Evolutionary conservation across 345 rosid genomes (phyloP).

Genomic region (Eucalyptus pauciflora): DNA sequence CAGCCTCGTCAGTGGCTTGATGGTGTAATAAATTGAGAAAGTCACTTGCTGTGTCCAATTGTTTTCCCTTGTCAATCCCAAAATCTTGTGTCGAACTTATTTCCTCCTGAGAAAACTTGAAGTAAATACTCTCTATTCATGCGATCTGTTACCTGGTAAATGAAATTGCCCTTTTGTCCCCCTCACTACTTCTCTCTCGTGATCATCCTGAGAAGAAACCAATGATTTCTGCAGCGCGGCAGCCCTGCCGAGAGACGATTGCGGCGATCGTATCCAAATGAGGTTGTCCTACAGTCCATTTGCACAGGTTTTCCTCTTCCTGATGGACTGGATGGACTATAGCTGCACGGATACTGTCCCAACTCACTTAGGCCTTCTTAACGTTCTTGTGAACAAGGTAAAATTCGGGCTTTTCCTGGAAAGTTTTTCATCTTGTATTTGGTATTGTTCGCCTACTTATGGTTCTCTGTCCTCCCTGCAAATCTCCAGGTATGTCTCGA

Average conservation of each 20-base stretch:
- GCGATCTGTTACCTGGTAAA: background rate
- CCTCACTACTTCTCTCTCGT: background rate
- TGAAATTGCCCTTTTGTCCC: background rate
- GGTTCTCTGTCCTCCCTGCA: background rate
- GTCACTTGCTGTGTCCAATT: background rate
- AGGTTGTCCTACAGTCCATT: constrained; percentile 47
- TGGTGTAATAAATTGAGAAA: background rate
- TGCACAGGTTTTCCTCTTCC: constrained; percentile 44
- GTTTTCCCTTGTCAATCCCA: background rate
- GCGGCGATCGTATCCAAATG: constrained; percentile 44
- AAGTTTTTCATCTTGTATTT: background rate
- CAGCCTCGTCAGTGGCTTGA: background rate
- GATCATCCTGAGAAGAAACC: background rate
- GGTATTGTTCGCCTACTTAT: background rate
- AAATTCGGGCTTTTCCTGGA: background rate
- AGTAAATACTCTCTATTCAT: background rate
- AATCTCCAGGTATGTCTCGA: constrained; percentile 42
- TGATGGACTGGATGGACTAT: constrained; percentile 63
- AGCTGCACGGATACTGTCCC: constrained; percentile 52
- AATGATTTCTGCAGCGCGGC: constrained; percentile 36
- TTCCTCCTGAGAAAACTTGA: background rate
- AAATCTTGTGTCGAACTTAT: background rate
- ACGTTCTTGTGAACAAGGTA: constrained; percentile 49
- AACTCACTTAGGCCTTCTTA: constrained; percentile 43
- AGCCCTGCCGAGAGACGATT: constrained; percentile 39